These are phyloP conservation scores for Amphibolis antarctica DNA, from an alignment of 106 monocot species.

Conservation along the genomic window DNA sequence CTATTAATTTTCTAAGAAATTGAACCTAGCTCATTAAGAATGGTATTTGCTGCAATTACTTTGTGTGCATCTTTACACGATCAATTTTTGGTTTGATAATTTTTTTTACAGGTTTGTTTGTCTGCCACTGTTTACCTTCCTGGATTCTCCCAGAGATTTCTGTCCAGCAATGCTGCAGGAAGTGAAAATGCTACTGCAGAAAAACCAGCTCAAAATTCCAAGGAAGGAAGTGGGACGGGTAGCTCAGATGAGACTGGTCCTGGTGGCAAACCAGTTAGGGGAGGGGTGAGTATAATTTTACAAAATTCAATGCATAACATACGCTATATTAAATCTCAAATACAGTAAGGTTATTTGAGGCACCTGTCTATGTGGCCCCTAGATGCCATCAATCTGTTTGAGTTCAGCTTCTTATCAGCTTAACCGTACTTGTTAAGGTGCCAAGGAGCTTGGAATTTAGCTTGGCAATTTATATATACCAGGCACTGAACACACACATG, in stretches of 20 bases:
- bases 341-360: no score
- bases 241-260: slow-evolving; percentile 10
- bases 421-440: no score
- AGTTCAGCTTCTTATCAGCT: no score
- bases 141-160: neutral
- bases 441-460: no score
- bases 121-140: neutral
- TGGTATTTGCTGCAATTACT: neutral
- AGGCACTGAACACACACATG: no score
- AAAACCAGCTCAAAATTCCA: slow-evolving; percentile 7
- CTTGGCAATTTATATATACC: no score
- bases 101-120: slow-evolving; percentile 1
- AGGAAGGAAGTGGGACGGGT: slow-evolving; percentile 5
- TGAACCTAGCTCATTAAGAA: neutral
- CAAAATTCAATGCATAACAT: neutral
- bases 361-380: no score
- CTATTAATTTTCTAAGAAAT: no score
- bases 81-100: no score
- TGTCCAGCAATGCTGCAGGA: neutral
- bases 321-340: neutral
- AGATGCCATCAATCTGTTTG: no score
- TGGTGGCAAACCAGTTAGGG: slow-evolving; percentile 19
- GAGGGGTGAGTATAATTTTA: slow-evolving; percentile 3
- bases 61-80: neutral
- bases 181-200: slow-evolving; percentile 1